Conservation (phyloP, 78 protist genomes). For the Dictyostelium brefeldianum region DNA sequence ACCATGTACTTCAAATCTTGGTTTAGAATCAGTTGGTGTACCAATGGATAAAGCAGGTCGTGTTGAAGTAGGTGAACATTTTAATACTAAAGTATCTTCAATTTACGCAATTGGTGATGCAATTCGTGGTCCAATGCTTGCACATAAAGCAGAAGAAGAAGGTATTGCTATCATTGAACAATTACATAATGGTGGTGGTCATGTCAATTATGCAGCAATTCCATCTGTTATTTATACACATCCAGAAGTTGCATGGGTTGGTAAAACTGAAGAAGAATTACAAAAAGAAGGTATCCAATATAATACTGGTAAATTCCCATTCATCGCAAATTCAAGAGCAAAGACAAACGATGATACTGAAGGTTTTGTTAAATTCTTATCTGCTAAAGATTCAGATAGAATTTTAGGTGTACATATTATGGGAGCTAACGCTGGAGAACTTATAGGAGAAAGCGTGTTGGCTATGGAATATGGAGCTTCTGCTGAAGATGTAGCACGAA, state of each 20-base stretch:
- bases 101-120: conserved; percentile 99
- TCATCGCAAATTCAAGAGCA: conserved; percentile 99
- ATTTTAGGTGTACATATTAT: conserved; percentile 97
- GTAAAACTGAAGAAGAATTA: conserved; percentile 98
- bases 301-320: conserved; percentile 97
- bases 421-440: conserved; percentile 95
- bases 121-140: conserved; percentile 99
- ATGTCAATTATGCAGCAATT: conserved; percentile 98
- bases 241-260: conserved; percentile 99
- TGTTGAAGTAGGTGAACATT: conserved; percentile 89
- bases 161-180: conserved; percentile 94
- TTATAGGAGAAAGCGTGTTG: conserved; percentile 95
- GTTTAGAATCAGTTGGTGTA: conserved; percentile 91
- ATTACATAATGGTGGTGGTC: conserved; percentile 91
- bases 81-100: conserved; percentile 90
- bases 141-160: conserved; percentile 99
- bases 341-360: conserved; percentile 92
- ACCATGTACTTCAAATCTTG: conserved; percentile 95
- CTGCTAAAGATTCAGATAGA: conserved; percentile 92
- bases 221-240: conserved; percentile 99
- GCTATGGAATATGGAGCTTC: conserved; percentile 98
- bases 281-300: conserved; percentile 90
- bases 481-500: conserved; percentile 96
- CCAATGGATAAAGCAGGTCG: conserved; percentile 89
- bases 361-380: conserved; percentile 97